Evolutionary conservation across 495 filamentous ascomycete genomes (phyloP), one percentile per base, ranked within the genome.

Genomic region (Sporormia fimetaria): DNA sequence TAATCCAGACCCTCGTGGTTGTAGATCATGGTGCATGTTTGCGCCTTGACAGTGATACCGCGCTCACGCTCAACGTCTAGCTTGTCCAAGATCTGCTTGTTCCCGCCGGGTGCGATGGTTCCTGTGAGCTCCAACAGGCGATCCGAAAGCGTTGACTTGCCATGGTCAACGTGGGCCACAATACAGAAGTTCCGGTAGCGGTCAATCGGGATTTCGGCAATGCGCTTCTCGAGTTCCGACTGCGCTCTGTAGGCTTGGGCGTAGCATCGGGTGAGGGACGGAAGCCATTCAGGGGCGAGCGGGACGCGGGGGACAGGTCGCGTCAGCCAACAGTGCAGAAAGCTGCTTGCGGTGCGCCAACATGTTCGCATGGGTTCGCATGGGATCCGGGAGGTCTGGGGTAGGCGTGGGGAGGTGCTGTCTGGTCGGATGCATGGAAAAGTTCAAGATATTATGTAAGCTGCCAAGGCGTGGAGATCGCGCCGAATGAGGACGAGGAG

Each of bases 111-210:
- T 43, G 83, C 62, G 42, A 98, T 95, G 15, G 90, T 96, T 12
- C 90, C 90, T 6, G 90, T 98, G 49, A 94, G 69, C 68, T 98
- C 92, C 21, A 98, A 74, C 21, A 98, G 66, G 7, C 90, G 80
- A 50, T 98, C 90, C 42, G 75, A 81, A 42, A 98, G 81, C 4
- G 90, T 98, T 47, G 78, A 85, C 60, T 98, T 98, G 57, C 90
- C 90, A 78, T 98, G 90, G 63, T 98, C 90, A 62, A 98, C 93
- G 60, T 98, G 90, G 4, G 90, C 90, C 38, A 98, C 90, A 55
- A 98, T 96, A 58, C 90, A 98, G 57, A 98, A 87, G 59, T 98
- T 98, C 25, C 90, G 80, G 60, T 84, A 98, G 12, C 87, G 80
- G 21, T 86, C 81, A 47, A 96, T 74, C 3, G 90, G 90, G 44